Conservation (phyloP, 1,284 basidiomycete genomes). For the Butyriboletus pseudospeciosus region DNA sequence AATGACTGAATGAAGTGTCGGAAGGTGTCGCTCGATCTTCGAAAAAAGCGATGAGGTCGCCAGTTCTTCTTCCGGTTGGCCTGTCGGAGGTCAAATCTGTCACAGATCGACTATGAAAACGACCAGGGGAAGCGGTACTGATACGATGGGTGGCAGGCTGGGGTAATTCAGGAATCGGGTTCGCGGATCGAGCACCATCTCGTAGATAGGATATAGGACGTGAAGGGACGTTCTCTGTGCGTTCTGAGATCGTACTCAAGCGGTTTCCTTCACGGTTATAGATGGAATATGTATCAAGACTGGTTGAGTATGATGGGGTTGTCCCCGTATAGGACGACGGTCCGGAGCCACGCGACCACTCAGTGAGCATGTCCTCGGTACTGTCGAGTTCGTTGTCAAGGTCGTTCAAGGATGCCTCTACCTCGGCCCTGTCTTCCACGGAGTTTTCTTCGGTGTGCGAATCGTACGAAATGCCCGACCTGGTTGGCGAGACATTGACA, state of each 20-base stretch:
- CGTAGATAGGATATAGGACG: conserved; percentile 42
- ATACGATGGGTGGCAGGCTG: conserved; percentile 37
- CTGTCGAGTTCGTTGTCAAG: conserved; percentile 62
- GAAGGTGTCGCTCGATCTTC: conserved; percentile 47
- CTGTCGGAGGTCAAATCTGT: conserved; percentile 30
- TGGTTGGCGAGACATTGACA: conserved; percentile 39
- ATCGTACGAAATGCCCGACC: conserved; percentile 32
- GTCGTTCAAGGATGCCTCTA: conserved; percentile 61
- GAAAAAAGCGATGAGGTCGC: conserved; percentile 69
- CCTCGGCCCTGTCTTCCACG: conserved; percentile 48
- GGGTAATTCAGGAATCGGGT: conserved; percentile 38
- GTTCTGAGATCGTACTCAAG: conserved; percentile 60
- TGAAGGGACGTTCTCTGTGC: conserved; percentile 47
- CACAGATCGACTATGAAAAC: conserved; percentile 24
- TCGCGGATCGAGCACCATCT: conserved; percentile 32
- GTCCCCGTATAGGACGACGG: conserved; percentile 39
- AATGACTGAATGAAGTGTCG: conserved; percentile 38
- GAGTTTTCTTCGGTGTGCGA: conserved; percentile 45
- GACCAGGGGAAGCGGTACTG: conserved; percentile 24
- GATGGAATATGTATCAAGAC: conserved; percentile 33
- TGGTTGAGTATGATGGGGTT: conserved; percentile 29
- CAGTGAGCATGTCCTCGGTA: conserved; percentile 55
- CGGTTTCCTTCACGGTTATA: conserved; percentile 39
- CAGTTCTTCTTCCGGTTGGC: conserved; percentile 55
- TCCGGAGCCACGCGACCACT: conserved; percentile 46